Conservation (phyloP, 2,329 filamentous ascomycete species). For the Aspergillus quadrilineatus region DNA sequence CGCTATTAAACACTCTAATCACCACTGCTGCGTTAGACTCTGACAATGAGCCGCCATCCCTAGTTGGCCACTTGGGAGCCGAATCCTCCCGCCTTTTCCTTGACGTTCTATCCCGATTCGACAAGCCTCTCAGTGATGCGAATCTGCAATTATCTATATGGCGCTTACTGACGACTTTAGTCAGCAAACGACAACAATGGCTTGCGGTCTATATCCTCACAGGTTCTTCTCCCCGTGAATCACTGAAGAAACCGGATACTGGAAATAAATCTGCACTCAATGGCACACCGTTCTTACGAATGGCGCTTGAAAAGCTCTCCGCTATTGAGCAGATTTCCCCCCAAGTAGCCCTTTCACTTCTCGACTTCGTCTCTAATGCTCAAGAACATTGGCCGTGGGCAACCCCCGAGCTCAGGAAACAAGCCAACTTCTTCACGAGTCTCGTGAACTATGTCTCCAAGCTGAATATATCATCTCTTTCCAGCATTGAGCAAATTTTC, state of each 20-base stretch:
- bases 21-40: constrained; percentile 63
- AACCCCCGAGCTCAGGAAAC: constrained; percentile 73
- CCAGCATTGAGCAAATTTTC: constrained; percentile 48
- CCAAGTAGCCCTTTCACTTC: constrained; percentile 68
- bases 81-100: constrained; percentile 83
- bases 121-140: constrained; percentile 68
- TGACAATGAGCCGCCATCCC: constrained; percentile 77
- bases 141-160: constrained; percentile 70
- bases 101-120: constrained; percentile 71
- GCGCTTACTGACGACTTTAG: constrained; percentile 80
- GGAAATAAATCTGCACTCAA: constrained; percentile 51
- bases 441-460: constrained; percentile 69
- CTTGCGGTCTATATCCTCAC: constrained; percentile 91
- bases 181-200: constrained; percentile 92
- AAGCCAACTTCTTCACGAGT: constrained; percentile 69
- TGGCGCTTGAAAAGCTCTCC: constrained; percentile 69
- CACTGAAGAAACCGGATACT: constrained; percentile 55
- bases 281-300: constrained; percentile 68
- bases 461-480: constrained; percentile 55
- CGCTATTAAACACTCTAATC: constrained; percentile 71
- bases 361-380: constrained; percentile 83
- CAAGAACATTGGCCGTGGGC: constrained; percentile 97
- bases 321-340: constrained; percentile 64
- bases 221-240: constrained; percentile 77
- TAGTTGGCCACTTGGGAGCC: constrained; percentile 85